Evolutionary conservation across 1,284 basidiomycete species (phyloP), one percentile per base, ranked within the genome.

Genomic region (Chalciporus sp.): DNA sequence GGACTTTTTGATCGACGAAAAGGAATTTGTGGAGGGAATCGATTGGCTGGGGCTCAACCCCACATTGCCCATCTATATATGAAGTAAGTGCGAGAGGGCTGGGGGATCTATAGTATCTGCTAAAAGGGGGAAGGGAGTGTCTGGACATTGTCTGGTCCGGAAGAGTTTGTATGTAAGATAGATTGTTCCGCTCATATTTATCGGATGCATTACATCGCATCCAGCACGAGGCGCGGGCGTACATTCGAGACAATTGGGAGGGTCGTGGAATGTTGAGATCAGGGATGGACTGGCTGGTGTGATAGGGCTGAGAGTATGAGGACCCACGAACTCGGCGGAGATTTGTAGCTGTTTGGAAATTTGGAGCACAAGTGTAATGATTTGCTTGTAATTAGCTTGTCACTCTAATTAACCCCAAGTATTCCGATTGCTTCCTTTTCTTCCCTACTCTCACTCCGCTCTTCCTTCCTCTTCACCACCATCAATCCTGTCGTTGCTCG

Each of bases 1-100:
- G 87, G 86, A 93, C 68, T 93, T 93, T 79, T 74, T 93, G 57
- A 89, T 89, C 52, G 88, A 92, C 55, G 82, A 93, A 58, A 83
- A 84, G 57, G 82, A 83, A 2, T 84, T 92, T 56, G 81, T 84
- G n/a, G 78, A 81, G 56, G 85, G 85, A 1, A 73, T 82, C 1
- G 85, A 88, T 52, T 92, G 90, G 90, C 72, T 65, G n/a, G 85
- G 80, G 2, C 72, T 90, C 28, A 87, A 91, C 71, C 89, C 90
- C 10, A 86, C 86, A 7, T 70, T 92, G 51, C 88, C 88, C 0
- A 84, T 92, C 55, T 92, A 88, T 65, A 85, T 92, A 52, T 92
- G 14, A 23, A 59, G 64, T 27, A 55, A 47, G 47, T 45, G 35
- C 33, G 26, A 58, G 26, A 58, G 51, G 50, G 29, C 2, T 43